These are phyloP conservation scores for Scheffersomyces stambukii DNA, from an alignment of 1,139 yeast species.

Conservation along the genomic window DNA sequence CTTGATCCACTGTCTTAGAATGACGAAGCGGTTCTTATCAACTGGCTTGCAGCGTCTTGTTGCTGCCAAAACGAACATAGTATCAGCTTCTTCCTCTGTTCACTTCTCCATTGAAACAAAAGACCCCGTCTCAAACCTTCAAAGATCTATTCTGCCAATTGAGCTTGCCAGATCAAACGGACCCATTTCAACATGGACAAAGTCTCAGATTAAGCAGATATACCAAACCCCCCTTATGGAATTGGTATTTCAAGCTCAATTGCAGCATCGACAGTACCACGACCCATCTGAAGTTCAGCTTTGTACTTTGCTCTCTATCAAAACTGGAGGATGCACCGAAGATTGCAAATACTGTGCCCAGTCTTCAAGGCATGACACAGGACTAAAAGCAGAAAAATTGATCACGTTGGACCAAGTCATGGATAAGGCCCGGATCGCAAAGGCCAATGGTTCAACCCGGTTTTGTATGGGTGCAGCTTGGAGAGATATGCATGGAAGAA, in stretches of 20 bases:
- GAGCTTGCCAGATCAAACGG: constrained; percentile 10
- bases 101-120: constrained; percentile 2
- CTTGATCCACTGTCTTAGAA: too few relatives aligned
- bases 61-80: background rate
- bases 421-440: constrained; percentile 61
- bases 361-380: constrained; percentile 65
- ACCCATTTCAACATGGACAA: constrained; percentile 58
- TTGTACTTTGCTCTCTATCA: constrained; percentile 70
- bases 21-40: constrained; percentile 1
- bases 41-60: background rate
- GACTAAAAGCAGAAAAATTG: constrained; percentile 63
- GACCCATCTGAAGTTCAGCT: constrained; percentile 69
- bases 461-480: constrained; percentile 89
- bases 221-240: constrained; percentile 67
- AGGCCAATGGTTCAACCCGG: constrained; percentile 67
- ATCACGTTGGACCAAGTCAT: constrained; percentile 58
- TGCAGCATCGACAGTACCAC: constrained; percentile 64
- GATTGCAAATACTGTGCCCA: constrained; percentile 83
- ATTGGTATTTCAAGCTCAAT: constrained; percentile 55
- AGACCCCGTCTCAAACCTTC: background rate
- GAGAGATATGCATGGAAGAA: constrained; percentile 81
- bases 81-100: constrained; percentile 1
- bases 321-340: constrained; percentile 79
- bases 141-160: constrained; percentile 3
- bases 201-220: constrained; percentile 52